phyloP scores from a whole-genome alignment of 163 green algal species.

The Scenedesmus sp. region DNA sequence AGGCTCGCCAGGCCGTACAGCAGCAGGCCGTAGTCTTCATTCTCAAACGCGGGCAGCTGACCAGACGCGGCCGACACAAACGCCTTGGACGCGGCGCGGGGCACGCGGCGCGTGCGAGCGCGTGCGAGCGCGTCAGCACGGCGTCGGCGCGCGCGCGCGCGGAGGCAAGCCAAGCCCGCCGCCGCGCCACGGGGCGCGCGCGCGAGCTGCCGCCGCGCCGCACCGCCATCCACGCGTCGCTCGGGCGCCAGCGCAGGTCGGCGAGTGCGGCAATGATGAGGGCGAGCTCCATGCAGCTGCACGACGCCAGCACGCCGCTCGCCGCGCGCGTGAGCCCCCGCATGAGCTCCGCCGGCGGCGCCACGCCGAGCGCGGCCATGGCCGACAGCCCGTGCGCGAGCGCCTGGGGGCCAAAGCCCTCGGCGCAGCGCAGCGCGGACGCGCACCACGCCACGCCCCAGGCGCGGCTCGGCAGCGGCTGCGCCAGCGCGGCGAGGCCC shows the following conservation, averaged over 20 bases:
- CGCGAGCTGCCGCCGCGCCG: neutral
- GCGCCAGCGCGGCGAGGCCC: conserved; percentile 31
- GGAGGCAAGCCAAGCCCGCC: neutral
- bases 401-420: conserved; percentile 9
- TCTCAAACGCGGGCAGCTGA: conserved; percentile 50
- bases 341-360: conserved; percentile 35
- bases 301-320: conserved; percentile 17
- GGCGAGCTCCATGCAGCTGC: conserved; percentile 40
- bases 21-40: conserved; percentile 54
- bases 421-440: neutral
- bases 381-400: conserved; percentile 1
- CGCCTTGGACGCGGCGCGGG: no score
- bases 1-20: conserved; percentile 52
- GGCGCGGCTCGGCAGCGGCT: neutral
- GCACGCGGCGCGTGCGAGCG: no score
- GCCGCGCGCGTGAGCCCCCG: conserved; percentile 31
- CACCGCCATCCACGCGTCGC: conserved; percentile 42
- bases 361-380: conserved; percentile 36
- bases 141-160: no score
- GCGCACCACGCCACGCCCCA: conserved; percentile 25
- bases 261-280: conserved; percentile 44
- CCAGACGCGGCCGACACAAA: conserved; percentile 30
- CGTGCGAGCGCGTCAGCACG: no score
- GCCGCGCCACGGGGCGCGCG: no score
- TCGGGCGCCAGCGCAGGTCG: conserved; percentile 54